phyloP scores from a whole-genome alignment of 2,329 filamentous ascomycete genomes.

The Pseudogymnoascus destructans region DNA sequence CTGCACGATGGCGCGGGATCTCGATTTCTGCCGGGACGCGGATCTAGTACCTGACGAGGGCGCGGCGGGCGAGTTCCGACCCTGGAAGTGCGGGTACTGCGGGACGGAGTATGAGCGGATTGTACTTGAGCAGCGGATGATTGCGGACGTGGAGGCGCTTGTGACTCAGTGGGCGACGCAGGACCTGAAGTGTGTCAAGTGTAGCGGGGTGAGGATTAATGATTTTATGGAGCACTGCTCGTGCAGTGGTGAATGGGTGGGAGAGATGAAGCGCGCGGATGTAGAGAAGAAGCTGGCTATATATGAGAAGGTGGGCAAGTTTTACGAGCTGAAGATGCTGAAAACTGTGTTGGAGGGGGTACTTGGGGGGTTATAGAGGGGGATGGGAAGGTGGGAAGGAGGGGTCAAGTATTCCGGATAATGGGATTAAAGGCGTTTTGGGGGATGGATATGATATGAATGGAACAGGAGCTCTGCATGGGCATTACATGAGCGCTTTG shows the following conservation, averaged over 20 bases:
- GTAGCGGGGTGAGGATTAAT: conserved; percentile 65
- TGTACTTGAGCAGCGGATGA: conserved; percentile 68
- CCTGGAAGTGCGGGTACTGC: conserved; percentile 70
- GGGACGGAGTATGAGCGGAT: conserved; percentile 63
- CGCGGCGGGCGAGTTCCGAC: conserved; percentile 24
- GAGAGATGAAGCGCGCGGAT: conserved; percentile 54
- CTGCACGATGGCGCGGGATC: conserved; percentile 77
- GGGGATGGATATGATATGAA: not conserved
- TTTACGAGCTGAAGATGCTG: conserved; percentile 74
- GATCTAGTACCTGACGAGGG: conserved; percentile 49
- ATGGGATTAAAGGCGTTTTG: conserved; percentile 5
- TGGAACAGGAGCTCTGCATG: not conserved
- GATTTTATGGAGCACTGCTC: conserved; percentile 96
- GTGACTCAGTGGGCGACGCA: conserved; percentile 75
- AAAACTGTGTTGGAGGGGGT: conserved; percentile 58
- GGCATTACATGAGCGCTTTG: not conserved
- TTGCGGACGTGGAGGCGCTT: conserved; percentile 61
- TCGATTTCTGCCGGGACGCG: conserved; percentile 86
- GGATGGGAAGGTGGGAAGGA: not conserved
- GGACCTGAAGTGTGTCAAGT: conserved; percentile 67
- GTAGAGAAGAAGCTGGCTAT: conserved; percentile 54
- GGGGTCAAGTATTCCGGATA: not conserved
- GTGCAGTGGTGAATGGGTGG: conserved; percentile 76
- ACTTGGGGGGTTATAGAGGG: conserved; percentile 31
- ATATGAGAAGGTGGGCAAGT: conserved; percentile 60